A percentile compares a stretch with the other conserved stretches of the same genome.
These are phyloP conservation scores for Cephalotrichum gorgonifer DNA, from an alignment of 2,329 filamentous ascomycete genomes.

Conservation along the genomic window DNA sequence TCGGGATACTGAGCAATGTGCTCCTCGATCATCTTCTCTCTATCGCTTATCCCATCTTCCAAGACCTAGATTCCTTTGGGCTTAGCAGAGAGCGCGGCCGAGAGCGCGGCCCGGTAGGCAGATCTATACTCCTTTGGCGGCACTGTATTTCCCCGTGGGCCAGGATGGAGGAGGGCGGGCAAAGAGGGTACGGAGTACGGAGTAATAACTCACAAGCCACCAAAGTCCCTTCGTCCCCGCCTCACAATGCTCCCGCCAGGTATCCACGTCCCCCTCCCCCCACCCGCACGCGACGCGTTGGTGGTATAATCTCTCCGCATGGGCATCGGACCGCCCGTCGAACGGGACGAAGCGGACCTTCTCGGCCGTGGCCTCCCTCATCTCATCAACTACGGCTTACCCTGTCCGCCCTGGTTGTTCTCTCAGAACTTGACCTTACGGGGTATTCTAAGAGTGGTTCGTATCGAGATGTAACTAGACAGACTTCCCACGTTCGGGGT, in stretches of 20 bases:
- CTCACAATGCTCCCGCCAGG: constrained; percentile 21
- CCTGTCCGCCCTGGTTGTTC: too few species aligned
- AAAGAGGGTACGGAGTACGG: not conserved
- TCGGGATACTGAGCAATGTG: constrained; percentile 19
- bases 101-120: not conserved
- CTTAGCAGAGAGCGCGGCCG: too few species aligned
- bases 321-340: constrained; percentile 27
- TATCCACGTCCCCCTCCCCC: constrained; percentile 24
- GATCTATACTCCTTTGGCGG: too few species aligned
- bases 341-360: constrained; percentile 26
- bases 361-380: not conserved
- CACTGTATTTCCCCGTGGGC: not conserved
- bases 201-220: constrained; percentile 31
- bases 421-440: too few species aligned
- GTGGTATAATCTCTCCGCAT: constrained; percentile 26
- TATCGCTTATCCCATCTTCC: constrained; percentile 16
- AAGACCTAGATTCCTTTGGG: constrained; percentile 18
- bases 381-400: too few species aligned
- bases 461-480: too few species aligned
- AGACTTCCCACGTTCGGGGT: too few species aligned
- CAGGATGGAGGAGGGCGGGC: not conserved
- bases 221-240: constrained; percentile 25
- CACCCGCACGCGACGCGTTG: constrained; percentile 36
- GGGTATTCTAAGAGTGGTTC: too few species aligned
- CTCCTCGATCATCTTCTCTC: constrained; percentile 17